phyloP scores from a whole-genome alignment of 345 rosid species.

The Heritiera littoralis region DNA sequence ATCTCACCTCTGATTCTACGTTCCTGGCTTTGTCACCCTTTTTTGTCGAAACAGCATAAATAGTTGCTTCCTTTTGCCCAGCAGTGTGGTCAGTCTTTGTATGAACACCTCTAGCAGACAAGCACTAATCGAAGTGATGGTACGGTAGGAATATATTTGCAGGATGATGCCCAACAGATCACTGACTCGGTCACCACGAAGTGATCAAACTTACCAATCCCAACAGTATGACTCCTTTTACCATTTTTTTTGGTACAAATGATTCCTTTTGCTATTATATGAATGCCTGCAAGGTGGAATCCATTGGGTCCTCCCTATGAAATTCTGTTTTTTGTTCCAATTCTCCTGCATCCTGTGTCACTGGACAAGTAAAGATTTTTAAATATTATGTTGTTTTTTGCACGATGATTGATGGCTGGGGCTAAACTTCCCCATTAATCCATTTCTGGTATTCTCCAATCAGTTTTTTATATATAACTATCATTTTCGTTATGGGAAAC shows the following conservation, averaged over 20 bases:
- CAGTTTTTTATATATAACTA: not conserved
- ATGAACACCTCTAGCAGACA: conserved; percentile 50
- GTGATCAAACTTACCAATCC: conserved; percentile 67
- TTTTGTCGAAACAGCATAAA: conserved; percentile 2
- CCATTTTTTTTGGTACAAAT: conserved; percentile 3
- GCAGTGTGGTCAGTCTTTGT: not conserved
- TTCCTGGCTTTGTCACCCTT: not conserved
- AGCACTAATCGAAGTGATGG: conserved; percentile 70
- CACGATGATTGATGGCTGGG: not conserved
- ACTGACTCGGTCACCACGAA: conserved; percentile 60
- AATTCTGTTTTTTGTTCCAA: conserved; percentile 38
- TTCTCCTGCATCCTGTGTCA: conserved; percentile 37
- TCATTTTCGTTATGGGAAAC: not conserved
- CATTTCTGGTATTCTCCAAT: not conserved
- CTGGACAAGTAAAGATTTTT: not conserved
- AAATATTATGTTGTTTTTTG: not conserved
- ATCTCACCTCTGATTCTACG: not conserved
- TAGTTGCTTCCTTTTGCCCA: not conserved
- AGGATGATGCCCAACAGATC: conserved; percentile 83
- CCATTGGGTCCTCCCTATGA: conserved; percentile 38
- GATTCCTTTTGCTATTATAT: conserved; percentile 52
- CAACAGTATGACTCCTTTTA: conserved; percentile 66
- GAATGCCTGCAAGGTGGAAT: conserved; percentile 47
- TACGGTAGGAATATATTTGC: conserved; percentile 67
- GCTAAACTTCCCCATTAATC: too few relatives aligned